Evolutionary conservation across 805 yeast species (phyloP), one percentile per base, ranked within the genome.

Genomic region (Yarrowia sp.): DNA sequence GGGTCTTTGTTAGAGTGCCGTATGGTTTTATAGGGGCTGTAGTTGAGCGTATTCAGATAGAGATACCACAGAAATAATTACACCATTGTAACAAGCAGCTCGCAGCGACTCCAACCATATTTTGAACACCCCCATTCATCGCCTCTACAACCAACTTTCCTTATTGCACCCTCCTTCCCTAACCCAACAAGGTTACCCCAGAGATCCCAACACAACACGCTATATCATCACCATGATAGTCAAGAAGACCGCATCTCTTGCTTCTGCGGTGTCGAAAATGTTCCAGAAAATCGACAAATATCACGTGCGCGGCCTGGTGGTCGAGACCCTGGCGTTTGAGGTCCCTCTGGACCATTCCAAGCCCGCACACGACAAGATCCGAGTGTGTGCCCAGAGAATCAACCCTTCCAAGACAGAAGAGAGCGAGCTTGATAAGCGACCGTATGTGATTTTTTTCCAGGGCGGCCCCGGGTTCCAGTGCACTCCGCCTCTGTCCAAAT

Each of bases 401-500:
- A 52, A 50, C 49, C 60, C 60, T n/a, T 42, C 47, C 15, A 30
- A 38, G 10, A 49, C 43, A 1, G 67, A 39, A 2, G 0, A 39
- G 3, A 12, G 24, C 13, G 66, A 61, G 20, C 34, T 24, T 9
- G 67, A 40, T 13, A 40, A 40, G 13, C 40, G 47, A 2, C 67
- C 67, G 8, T 64, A 64, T 10, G 42, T 64, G 7, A 33, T 50
- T 5, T 64, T 50, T 10, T 52, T 64, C 50, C 67, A 64, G 67
- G 67, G 67, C 33, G 67, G 67, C 13, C 67, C 67, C 17, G 67
- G 67, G 13, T 64, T 64, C 24, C 60, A 64, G 20, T 64, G 74
- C 19, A 69, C 75, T 9, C 79, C 79, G 3, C 84, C 85, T 2
- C 70, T 76, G 24, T 68, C 79, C 7, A 77, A 78, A 60, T 71